Conservation (phyloP, 2,329 filamentous ascomycete genomes). For the Talaromyces sp. region DNA sequence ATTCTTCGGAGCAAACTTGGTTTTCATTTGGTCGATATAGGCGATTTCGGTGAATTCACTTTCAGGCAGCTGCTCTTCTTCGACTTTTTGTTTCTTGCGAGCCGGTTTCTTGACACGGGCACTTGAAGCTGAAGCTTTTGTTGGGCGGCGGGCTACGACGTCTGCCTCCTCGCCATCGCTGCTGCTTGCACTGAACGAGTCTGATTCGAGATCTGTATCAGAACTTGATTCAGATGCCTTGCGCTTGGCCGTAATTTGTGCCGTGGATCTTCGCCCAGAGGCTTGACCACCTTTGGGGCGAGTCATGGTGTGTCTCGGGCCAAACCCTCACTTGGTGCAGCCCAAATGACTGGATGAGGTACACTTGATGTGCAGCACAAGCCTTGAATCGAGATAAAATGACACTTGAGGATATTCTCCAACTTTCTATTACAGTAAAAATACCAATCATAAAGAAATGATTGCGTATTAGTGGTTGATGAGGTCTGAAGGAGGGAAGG, state of each 20-base stretch:
- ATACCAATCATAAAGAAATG: background rate
- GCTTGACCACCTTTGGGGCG: background rate
- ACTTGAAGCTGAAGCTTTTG: background rate
- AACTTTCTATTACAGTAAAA: background rate
- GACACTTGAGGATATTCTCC: background rate
- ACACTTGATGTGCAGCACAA: background rate
- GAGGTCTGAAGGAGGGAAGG: background rate
- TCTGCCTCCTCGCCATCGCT: background rate
- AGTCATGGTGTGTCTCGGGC: background rate
- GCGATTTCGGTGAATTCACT: constrained; percentile 9
- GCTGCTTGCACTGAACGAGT: background rate
- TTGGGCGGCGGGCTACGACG: background rate
- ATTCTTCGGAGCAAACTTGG: constrained; percentile 12
- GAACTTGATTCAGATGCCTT: background rate
- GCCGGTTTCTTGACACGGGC: background rate
- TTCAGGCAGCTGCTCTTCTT: background rate
- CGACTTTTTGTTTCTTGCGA: constrained; percentile 1
- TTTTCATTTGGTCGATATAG: constrained; percentile 6
- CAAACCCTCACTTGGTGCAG: background rate
- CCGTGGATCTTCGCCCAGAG: background rate
- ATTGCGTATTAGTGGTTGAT: background rate
- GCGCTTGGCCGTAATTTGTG: background rate
- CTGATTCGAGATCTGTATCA: background rate
- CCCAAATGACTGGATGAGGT: background rate
- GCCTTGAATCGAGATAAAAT: background rate